phyloP scores from a whole-genome alignment of 495 filamentous ascomycete genomes.

The Trichoderma orchidacearum region DNA sequence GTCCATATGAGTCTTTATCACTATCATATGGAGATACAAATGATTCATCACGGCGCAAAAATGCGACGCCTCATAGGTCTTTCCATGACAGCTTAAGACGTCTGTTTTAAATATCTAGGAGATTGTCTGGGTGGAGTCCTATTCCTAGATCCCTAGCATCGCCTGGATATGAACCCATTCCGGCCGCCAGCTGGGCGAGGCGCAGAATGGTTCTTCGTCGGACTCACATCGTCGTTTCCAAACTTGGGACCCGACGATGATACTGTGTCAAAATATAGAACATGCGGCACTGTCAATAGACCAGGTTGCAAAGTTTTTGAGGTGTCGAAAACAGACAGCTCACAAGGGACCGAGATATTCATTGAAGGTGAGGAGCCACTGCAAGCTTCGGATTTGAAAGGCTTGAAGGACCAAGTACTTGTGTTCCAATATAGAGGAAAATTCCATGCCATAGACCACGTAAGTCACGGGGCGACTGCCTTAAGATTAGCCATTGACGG shows the following conservation, averaged over 20 bases:
- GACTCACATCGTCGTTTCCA: constrained; percentile 35
- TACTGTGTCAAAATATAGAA: constrained; percentile 13
- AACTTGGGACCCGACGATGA: constrained; percentile 28
- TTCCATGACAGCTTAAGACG: too few species aligned
- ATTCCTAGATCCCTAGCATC: not conserved
- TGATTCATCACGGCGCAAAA: too few species aligned
- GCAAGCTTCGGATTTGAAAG: constrained; percentile 10
- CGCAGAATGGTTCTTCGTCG: constrained; percentile 28
- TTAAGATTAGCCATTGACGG: not conserved
- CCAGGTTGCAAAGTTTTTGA: constrained; percentile 42
- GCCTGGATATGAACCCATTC: not conserved
- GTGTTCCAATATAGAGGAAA: constrained; percentile 44
- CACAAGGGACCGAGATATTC: constrained; percentile 24
- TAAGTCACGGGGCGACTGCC: constrained; percentile 15
- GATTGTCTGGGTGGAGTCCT: not conserved
- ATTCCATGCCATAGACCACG: constrained; percentile 46
- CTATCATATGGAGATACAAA: too few species aligned
- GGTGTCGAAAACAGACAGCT: constrained; percentile 27
- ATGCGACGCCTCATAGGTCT: too few species aligned
- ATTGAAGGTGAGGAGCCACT: constrained; percentile 9
- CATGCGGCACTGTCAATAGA: constrained; percentile 13
- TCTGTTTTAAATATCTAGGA: not conserved
- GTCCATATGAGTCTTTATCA: too few species aligned
- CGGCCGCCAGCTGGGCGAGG: not conserved
- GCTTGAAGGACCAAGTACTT: constrained; percentile 42